Percentiles rank a stretch among this genome's conserved stretches.
These are phyloP conservation scores for Piloderma croceum DNA, from an alignment of 768 basidiomycete genomes.

Conservation along the genomic window DNA sequence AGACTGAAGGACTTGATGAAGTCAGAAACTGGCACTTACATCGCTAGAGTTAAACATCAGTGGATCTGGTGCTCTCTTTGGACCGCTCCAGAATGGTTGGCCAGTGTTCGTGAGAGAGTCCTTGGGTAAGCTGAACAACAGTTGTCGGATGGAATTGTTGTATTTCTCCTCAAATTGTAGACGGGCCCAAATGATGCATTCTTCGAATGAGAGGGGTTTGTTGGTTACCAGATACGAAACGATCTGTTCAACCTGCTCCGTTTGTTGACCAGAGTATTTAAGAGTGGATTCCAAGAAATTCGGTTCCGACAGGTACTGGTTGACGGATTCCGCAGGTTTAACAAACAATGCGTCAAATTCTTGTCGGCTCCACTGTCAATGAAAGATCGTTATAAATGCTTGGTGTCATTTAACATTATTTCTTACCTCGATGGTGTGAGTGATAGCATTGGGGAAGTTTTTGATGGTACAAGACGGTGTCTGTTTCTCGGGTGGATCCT, in stretches of 20 bases:
- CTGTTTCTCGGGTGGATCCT: constrained; percentile 98
- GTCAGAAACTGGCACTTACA: constrained; percentile 43
- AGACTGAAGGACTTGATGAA: constrained; percentile 1
- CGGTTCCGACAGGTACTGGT: constrained; percentile 93
- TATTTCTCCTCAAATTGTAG: constrained; percentile 93
- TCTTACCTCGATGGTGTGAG: constrained; percentile 91
- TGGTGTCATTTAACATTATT: background rate
- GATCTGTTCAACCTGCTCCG: constrained; percentile 85
- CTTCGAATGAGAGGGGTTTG: constrained; percentile 93
- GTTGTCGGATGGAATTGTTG: constrained; percentile 87
- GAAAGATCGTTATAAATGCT: constrained; percentile 2
- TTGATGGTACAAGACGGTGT: constrained; percentile 96
- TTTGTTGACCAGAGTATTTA: constrained; percentile 88
- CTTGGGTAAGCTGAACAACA: constrained; percentile 91
- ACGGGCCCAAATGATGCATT: constrained; percentile 96
- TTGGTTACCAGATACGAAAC: constrained; percentile 84
- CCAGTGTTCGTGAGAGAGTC: constrained; percentile 88
- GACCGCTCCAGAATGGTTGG: constrained; percentile 98
- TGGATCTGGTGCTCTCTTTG: constrained; percentile 93
- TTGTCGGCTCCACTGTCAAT: constrained; percentile 78
- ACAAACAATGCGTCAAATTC: constrained; percentile 92
- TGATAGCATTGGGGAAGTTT: constrained; percentile 97
- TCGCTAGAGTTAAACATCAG: constrained; percentile 81
- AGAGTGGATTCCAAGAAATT: constrained; percentile 89
- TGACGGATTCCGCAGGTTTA: constrained; percentile 89